A percentile compares a stretch with the other conserved stretches of the same genome.
These are phyloP conservation scores for Crataegus laevigata DNA, from an alignment of 306 rosid genomes.

Conservation along the genomic window DNA sequence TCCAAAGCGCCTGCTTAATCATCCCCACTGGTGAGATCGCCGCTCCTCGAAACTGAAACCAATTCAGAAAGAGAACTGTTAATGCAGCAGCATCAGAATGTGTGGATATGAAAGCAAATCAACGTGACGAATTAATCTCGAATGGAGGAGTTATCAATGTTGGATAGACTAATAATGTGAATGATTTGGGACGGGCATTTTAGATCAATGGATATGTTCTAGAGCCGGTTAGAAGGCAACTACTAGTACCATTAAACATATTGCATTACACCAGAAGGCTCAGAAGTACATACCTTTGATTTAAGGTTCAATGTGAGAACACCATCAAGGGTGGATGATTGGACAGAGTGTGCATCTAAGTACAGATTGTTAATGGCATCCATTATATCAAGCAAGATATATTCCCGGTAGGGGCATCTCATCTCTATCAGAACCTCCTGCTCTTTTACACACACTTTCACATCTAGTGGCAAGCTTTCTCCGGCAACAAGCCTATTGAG, in stretches of 20 bases:
- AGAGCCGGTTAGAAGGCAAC: not conserved
- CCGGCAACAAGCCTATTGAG: constrained; percentile 12
- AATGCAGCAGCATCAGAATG: not conserved
- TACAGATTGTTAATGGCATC: constrained; percentile 60
- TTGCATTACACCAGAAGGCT: not conserved
- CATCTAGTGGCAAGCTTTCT: constrained; percentile 35
- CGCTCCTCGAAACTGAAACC: constrained; percentile 63
- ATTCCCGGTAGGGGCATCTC: constrained; percentile 72
- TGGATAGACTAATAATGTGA: not conserved
- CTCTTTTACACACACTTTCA: constrained; percentile 51
- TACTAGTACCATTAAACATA: not conserved
- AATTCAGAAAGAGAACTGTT: constrained; percentile 6
- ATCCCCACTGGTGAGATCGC: constrained; percentile 51
- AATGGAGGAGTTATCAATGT: not conserved
- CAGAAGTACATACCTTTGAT: constrained; percentile 56
- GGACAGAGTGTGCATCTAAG: constrained; percentile 60
- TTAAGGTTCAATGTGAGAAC: constrained; percentile 59
- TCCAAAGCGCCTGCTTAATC: constrained; percentile 65
- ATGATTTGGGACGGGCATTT: not conserved
- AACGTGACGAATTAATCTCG: not conserved
- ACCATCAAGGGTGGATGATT: constrained; percentile 58
- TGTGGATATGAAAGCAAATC: not conserved
- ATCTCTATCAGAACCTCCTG: constrained; percentile 63
- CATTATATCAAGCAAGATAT: constrained; percentile 63
- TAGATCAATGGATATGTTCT: not conserved